These are phyloP conservation scores for Umbilicus rupestris DNA, from an alignment of 164 flowering plant genomes.

Conservation along the genomic window DNA sequence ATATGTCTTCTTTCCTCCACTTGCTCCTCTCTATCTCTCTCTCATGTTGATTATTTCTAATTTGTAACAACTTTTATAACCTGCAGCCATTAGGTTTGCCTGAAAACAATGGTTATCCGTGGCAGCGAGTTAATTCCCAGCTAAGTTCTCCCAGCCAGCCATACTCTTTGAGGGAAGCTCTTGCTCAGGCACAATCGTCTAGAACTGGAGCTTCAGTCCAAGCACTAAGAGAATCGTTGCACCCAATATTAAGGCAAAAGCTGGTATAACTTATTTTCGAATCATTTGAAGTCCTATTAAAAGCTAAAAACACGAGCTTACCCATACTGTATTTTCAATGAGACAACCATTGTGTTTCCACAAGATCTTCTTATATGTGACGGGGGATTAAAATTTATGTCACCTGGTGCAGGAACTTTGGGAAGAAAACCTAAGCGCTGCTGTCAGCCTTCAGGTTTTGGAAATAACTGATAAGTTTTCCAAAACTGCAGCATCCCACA, in stretches of 20 bases:
- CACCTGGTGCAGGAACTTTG: constrained; percentile 61
- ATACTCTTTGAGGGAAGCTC: constrained; percentile 95
- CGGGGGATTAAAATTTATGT: background rate
- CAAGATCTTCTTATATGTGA: background rate
- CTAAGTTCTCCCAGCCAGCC: constrained; percentile 97
- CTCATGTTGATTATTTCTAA: constrained; percentile 12
- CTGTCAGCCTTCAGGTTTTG: constrained; percentile 90
- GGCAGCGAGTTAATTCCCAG: constrained; percentile 97
- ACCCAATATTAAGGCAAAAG: constrained; percentile 90
- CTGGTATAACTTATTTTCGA: constrained; percentile 36
- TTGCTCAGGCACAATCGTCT: constrained; percentile 98
- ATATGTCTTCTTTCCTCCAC: background rate
- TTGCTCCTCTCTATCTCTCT: background rate
- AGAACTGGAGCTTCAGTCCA: constrained; percentile 91
- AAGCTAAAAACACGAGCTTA: background rate
- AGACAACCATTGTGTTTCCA: background rate
- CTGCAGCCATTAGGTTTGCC: constrained; percentile 85
- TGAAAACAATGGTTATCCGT: constrained; percentile 65
- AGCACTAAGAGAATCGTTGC: constrained; percentile 94
- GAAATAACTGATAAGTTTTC: constrained; percentile 80
- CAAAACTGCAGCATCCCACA: constrained; percentile 59
- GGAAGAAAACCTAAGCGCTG: constrained; percentile 95
- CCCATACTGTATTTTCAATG: background rate
- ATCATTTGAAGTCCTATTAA: background rate
- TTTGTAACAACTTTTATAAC: background rate